Percentiles rank a stretch among this genome's conserved stretches.
phyloP scores from a whole-genome alignment of 148 eudicot species.

The Silene uniflora region DNA sequence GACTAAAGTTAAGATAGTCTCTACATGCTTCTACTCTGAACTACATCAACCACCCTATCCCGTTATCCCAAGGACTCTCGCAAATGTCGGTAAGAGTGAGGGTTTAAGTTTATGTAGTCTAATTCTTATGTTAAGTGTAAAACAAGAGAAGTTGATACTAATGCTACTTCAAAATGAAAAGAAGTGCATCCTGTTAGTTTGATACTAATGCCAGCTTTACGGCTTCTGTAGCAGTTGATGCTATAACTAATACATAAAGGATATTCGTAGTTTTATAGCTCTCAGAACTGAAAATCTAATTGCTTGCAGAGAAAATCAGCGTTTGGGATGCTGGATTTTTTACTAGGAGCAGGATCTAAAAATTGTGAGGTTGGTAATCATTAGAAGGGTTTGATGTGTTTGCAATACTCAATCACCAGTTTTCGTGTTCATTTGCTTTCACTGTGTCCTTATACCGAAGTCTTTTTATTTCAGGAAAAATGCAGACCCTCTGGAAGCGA shows the following conservation, averaged over 20 bases:
- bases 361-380: slow-evolving; percentile 47
- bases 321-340: slow-evolving; percentile 21
- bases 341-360: slow-evolving; percentile 24
- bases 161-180: too few relatives aligned
- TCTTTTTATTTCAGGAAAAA: slow-evolving; percentile 31
- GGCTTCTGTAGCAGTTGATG: not conserved
- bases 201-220: not conserved
- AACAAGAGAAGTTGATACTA: too few relatives aligned
- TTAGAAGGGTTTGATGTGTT: not conserved
- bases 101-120: too few relatives aligned
- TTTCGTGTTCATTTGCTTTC: not conserved
- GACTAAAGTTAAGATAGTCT: not conserved
- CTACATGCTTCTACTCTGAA: slow-evolving; percentile 1
- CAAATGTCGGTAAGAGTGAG: too few relatives aligned
- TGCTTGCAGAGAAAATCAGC: slow-evolving; percentile 35
- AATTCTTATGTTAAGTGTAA: not conserved
- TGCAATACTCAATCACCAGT: not conserved
- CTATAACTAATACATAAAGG: not conserved
- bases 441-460: slow-evolving; percentile 6
- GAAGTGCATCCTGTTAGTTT: not conserved
- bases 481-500: slow-evolving; percentile 50
- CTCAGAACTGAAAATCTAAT: not conserved
- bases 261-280: not conserved
- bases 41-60: too few relatives aligned
- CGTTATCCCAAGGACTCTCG: too few relatives aligned